Evolutionary conservation across 1,284 basidiomycete genomes (phyloP).

Genomic region (Ceraceosorus bombacis): DNA sequence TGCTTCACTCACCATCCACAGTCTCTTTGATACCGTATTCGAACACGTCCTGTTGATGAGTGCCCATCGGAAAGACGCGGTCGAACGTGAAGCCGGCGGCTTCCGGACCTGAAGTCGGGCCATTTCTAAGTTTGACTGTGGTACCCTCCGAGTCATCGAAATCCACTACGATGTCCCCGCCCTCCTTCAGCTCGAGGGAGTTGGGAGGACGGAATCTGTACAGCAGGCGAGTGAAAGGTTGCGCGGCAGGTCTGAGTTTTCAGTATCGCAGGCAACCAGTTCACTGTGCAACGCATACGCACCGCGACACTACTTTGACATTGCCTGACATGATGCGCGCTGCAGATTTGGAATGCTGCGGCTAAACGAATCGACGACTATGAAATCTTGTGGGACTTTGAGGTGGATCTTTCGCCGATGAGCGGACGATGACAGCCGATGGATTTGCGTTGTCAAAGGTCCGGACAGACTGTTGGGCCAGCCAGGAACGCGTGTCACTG

Average conservation of each 20-base stretch:
- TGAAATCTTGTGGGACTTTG: too few species aligned
- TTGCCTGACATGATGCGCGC: constrained; percentile 33
- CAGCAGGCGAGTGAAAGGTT: background rate
- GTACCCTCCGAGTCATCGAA: constrained; percentile 64
- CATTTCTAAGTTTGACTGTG: constrained; percentile 59
- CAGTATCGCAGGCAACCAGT: background rate
- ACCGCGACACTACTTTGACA: constrained; percentile 43
- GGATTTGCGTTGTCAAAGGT: too few species aligned
- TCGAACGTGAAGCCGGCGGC: constrained; percentile 93
- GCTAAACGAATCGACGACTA: too few species aligned
- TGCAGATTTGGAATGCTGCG: background rate
- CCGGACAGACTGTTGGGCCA: too few species aligned
- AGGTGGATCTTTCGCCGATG: too few species aligned
- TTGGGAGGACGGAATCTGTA: constrained; percentile 89
- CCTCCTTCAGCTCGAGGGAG: constrained; percentile 76
- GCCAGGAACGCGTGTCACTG: too few species aligned
- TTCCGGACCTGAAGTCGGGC: constrained; percentile 47
- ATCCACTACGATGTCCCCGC: constrained; percentile 80
- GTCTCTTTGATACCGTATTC: constrained; percentile 94
- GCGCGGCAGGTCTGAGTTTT: background rate
- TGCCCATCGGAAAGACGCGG: constrained; percentile 86
- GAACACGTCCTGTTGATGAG: constrained; percentile 88
- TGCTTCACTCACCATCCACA: constrained; percentile 44
- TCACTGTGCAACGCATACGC: background rate
- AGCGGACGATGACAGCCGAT: too few species aligned